These are phyloP conservation scores for Xylaria digitata DNA, from an alignment of 2,329 filamentous ascomycete genomes.

Conservation along the genomic window DNA sequence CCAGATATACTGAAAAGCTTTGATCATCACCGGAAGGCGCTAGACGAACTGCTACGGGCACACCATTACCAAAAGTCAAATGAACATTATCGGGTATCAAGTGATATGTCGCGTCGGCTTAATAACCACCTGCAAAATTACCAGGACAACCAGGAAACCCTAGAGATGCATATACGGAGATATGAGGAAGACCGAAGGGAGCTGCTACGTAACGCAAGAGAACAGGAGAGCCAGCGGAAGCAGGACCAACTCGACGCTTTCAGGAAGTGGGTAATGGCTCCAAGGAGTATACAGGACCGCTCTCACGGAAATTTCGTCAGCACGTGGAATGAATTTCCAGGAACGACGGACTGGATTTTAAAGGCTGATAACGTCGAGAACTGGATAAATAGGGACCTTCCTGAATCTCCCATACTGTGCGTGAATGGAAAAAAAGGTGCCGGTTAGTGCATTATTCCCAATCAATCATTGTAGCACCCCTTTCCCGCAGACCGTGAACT, in stretches of 20 bases:
- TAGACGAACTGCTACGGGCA: slow-evolving; percentile 24
- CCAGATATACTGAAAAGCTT: slow-evolving; percentile 18
- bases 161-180: slow-evolving; percentile 29
- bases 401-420: slow-evolving; percentile 48
- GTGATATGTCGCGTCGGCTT: slow-evolving; percentile 21
- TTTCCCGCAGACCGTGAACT: background rate
- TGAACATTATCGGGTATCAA: slow-evolving; percentile 17
- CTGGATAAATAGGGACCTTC: slow-evolving; percentile 39
- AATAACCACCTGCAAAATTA: slow-evolving; percentile 36
- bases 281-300: slow-evolving; percentile 22
- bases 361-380: slow-evolving; percentile 37
- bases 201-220: slow-evolving; percentile 11
- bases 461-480: background rate
- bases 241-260: slow-evolving; percentile 29
- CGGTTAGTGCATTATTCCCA: slow-evolving; percentile 46
- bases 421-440: slow-evolving; percentile 50
- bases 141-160: slow-evolving; percentile 25
- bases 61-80: slow-evolving; percentile 22
- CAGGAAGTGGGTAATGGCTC: slow-evolving; percentile 38
- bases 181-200: slow-evolving; percentile 36
- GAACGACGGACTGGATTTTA: slow-evolving; percentile 42
- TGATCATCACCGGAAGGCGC: slow-evolving; percentile 26
- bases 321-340: slow-evolving; percentile 29
- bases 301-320: slow-evolving; percentile 32
- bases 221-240: slow-evolving; percentile 31